These are phyloP conservation scores for Astrephomene gubernaculifera DNA, from an alignment of 139 green algal species.

Conservation along the genomic window DNA sequence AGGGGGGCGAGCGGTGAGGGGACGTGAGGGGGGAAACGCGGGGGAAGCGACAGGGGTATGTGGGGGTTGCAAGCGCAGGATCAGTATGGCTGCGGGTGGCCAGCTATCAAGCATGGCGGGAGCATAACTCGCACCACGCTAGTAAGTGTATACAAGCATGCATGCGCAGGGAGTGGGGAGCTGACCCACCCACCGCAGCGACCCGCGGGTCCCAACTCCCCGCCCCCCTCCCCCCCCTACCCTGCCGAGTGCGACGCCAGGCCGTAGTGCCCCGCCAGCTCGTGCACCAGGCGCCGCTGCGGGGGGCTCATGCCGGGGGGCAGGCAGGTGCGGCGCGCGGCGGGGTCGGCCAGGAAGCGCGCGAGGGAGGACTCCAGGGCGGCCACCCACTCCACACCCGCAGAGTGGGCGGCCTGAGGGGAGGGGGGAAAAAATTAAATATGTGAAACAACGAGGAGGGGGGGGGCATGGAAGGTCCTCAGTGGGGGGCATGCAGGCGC, in stretches of 20 bases:
- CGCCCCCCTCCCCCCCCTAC: neutral
- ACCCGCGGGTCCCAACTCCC: neutral
- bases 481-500: too few relatives aligned
- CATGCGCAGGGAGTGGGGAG: too few relatives aligned
- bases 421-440: too few relatives aligned
- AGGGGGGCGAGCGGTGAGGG: neutral
- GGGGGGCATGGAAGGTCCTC: too few relatives aligned
- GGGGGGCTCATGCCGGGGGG: slow-evolving; percentile 53
- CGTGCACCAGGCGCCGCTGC: slow-evolving; percentile 68
- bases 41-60: too few relatives aligned
- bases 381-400: slow-evolving; percentile 45
- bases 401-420: neutral
- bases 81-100: too few relatives aligned
- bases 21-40: neutral
- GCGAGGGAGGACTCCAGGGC: slow-evolving; percentile 69
- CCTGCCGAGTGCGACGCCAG: slow-evolving; percentile 61
- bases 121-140: too few relatives aligned
- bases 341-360: slow-evolving; percentile 57
- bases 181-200: neutral
- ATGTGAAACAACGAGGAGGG: too few relatives aligned
- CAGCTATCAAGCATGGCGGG: too few relatives aligned
- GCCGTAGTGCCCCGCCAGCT: slow-evolving; percentile 72
- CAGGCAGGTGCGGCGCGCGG: slow-evolving; percentile 51
- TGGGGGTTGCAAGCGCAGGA: too few relatives aligned
- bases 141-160: too few relatives aligned